Evolutionary conservation across 176 grass and related monocot species (phyloP), one percentile per base, ranked within the genome.

Genomic region (Alloteropsis semialata): DNA sequence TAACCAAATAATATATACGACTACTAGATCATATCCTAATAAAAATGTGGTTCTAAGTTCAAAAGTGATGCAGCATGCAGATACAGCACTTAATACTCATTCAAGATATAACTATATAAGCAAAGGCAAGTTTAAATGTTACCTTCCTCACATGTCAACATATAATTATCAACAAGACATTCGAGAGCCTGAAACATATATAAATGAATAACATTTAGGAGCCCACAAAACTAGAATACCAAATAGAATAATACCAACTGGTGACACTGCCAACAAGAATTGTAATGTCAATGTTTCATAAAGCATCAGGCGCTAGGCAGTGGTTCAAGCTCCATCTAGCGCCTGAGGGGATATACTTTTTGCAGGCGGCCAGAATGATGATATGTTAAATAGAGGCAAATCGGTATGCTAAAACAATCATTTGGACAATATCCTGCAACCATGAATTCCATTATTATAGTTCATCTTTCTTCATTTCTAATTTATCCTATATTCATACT

Each of bases 71-170:
- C 32, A 44, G 37, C 45, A 77, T n/a, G n/a, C n/a, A n/a, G n/a
- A 41, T 44, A 43, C 32, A 44, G 37, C 45, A 77, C 64, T 58
- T 61, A 75, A 77, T 49, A 59, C 55, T 75, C 21, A 68, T 44
- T 78, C 24, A 44, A 8, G 30, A 84, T 57, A 90, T 69, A 82
- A 69, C 32, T 44, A 82, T 29, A 79, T 11, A 65, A 24, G 55
- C 41, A 53, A 84, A 80, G 33, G 49, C 12, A 32, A 22, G 19
- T 68, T 67, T 49, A 8, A 74, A 81, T 21, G 65, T 73, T 90
- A 98, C 96, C 96, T 93, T 98, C 96, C 66, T 95, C 91, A 10
- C 89, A 95, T 7, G 96, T 93, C 59, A 98, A 87, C 96, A 98
- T 98, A 86, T 98, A 98, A 66, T 95, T 98, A 85, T 98, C 96